Percentiles rank a stretch among this genome's conserved stretches.
phyloP scores from a whole-genome alignment of 139 green algal species.

The Closterium sp. region DNA sequence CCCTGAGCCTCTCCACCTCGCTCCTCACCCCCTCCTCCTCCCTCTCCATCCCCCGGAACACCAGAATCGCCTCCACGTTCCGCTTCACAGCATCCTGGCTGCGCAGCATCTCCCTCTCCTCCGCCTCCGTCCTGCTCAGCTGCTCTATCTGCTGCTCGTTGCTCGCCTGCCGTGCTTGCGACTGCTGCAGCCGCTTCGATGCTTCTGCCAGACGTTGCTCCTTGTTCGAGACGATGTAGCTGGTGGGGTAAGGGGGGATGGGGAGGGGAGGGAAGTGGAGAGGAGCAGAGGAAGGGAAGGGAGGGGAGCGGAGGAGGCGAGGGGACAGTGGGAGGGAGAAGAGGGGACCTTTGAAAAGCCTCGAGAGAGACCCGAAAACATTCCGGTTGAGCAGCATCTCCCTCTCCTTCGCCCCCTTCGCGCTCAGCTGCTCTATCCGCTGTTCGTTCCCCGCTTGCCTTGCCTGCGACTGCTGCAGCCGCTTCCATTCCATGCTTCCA shows the following conservation, averaged over 20 bases:
- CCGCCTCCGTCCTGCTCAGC: neutral
- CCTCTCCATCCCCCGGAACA: constrained; percentile 35
- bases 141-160: constrained; percentile 10
- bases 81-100: constrained; percentile 23
- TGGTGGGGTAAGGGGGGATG: neutral
- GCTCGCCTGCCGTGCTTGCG: neutral
- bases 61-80: constrained; percentile 56
- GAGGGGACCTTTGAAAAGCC: neutral
- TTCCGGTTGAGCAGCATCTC: constrained; percentile 21
- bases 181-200: constrained; percentile 22
- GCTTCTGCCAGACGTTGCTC: constrained; percentile 5
- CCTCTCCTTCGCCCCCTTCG: constrained; percentile 8
- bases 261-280: no score
- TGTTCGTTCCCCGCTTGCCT: constrained; percentile 7
- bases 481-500: no score
- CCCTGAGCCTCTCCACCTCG: constrained; percentile 34
- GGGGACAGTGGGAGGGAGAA: no score
- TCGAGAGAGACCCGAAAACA: no score
- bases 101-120: constrained; percentile 20
- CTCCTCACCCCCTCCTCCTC: constrained; percentile 38
- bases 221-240: constrained; percentile 23
- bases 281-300: no score
- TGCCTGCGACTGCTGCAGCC: neutral
- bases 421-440: neutral
- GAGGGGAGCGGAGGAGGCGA: no score